Percentiles rank a stretch among this genome's conserved stretches.
Evolutionary conservation across 23 red algal genomes (phyloP).

Genomic region (Gracilaria domingensis): DNA sequence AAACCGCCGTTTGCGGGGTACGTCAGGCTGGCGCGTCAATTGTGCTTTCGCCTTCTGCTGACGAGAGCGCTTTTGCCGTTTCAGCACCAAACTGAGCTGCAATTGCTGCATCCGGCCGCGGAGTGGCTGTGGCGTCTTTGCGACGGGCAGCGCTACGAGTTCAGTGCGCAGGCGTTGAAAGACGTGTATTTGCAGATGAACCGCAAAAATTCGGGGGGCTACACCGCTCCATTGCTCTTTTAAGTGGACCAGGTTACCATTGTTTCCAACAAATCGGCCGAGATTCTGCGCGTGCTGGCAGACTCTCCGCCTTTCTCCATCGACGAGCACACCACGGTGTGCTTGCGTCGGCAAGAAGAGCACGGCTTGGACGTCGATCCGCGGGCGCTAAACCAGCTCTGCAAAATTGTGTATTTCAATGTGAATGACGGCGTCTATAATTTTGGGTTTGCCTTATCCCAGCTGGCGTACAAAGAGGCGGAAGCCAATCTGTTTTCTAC

Average conservation of each 20-base stretch:
- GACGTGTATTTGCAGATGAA: conserved; percentile 62
- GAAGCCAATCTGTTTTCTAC: conserved; percentile 54
- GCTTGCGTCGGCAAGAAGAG: conserved; percentile 27
- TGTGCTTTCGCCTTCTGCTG: conserved; percentile 90
- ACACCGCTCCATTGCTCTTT: conserved; percentile 86
- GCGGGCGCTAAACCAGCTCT: conserved; percentile 51
- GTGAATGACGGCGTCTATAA: conserved; percentile 98
- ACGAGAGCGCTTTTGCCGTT: conserved; percentile 63
- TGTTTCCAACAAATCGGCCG: conserved; percentile 86
- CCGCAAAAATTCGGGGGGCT: conserved; percentile 66
- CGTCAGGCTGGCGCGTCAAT: conserved; percentile 82
- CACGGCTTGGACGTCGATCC: conserved; percentile 23
- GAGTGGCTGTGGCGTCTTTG: conserved; percentile 79
- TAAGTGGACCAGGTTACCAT: conserved; percentile 42
- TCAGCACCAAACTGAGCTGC: conserved; percentile 7
- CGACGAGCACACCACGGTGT: conserved; percentile 31
- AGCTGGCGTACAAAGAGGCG: conserved; percentile 81
- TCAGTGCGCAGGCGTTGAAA: background rate
- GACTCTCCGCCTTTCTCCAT: background rate
- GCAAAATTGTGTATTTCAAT: conserved; percentile 29
- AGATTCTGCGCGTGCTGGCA: conserved; percentile 81
- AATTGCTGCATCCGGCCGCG: conserved; percentile 29
- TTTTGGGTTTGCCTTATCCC: conserved; percentile 92
- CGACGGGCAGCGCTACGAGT: background rate
- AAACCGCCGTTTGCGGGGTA: conserved; percentile 73